Evolutionary conservation across 2,329 filamentous ascomycete genomes (phyloP).

Genomic region (Colletotrichum lini): DNA sequence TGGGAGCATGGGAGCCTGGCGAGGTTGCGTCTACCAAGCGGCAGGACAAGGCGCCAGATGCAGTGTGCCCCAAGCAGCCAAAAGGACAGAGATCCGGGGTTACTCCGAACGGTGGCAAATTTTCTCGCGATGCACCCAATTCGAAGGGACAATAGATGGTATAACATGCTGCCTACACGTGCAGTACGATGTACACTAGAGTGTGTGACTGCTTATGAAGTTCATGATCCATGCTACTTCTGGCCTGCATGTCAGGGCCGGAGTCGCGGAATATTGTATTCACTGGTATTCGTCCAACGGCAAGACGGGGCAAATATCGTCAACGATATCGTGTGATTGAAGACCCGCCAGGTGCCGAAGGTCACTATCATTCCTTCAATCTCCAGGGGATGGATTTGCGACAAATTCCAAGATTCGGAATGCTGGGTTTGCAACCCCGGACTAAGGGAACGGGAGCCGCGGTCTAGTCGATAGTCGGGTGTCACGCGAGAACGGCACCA

Average conservation of each 20-base stretch:
- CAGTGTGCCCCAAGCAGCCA: neutral
- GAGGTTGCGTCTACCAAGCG: slow-evolving; percentile 24
- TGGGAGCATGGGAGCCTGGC: slow-evolving; percentile 19
- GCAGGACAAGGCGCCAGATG: slow-evolving; percentile 5
- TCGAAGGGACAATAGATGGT: neutral
- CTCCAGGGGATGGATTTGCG: neutral
- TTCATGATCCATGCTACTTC: slow-evolving; percentile 8
- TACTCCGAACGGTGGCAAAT: neutral
- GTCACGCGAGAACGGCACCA: neutral
- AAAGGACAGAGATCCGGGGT: neutral
- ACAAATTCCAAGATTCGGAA: neutral
- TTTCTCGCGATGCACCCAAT: slow-evolving; percentile 23
- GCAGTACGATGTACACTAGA: neutral
- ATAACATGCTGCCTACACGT: no score
- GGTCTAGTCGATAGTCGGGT: neutral
- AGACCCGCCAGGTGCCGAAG: slow-evolving; percentile 1
- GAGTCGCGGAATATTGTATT: neutral
- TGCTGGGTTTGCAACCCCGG: neutral
- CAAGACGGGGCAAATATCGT: slow-evolving; percentile 1
- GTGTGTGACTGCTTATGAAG: neutral
- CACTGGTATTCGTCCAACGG: neutral
- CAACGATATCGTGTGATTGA: neutral
- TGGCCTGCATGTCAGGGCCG: neutral
- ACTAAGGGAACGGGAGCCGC: neutral
- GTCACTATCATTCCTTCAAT: neutral